Evolutionary conservation across 495 filamentous ascomycete genomes (phyloP), one percentile per base, ranked within the genome.

Genomic region (Cairneyella variabilis): DNA sequence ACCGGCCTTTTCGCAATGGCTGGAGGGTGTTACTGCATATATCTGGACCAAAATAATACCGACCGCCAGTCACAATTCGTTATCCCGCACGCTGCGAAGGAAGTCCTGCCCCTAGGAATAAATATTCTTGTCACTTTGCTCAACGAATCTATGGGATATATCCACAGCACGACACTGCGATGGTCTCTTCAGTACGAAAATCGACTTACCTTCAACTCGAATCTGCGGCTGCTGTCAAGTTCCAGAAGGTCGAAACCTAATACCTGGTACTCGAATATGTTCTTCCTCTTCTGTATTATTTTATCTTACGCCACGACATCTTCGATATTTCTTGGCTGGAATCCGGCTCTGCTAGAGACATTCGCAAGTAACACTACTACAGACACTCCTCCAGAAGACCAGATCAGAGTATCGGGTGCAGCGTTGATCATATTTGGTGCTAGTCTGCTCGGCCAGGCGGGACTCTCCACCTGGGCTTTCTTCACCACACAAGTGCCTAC

Each of bases 271-370:
- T 48, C 64, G n/a, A 74, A 72, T 45, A 20, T 56, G 9, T 5
- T 63, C 1, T 58, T 69, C 34, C 49, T 70, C 0, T 36, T 63
- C 10, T 65, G 54, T 34, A 66, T 70, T 47, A 49, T 68, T 5
- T 41, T 72, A 3, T 61, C 64, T 17, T 71, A 71, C 45, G 66
- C 69, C 0, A 65, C 70, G 11, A 66, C 69, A 6, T 69, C 69
- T 2, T 61, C 70, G 30, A 64, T 65, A n/a, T 67, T 70, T 50
- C 47, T 69, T n/a, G 61, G 59, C 56, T 51, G 60, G n/a, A 65
- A 68, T 36, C 52, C 62, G 4, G 48, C 59, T 17, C 54, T 68
- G 14, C 49, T 16, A 42, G 60, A 39, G 21, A 41, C 23, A 1
- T 44, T 56, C 8, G 16, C 26, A 26, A 16, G 11, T 11, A 36